Base-by-base conservation (phyloP, 768 basidiomycete species). In the Heimioporus sp. region DNA sequence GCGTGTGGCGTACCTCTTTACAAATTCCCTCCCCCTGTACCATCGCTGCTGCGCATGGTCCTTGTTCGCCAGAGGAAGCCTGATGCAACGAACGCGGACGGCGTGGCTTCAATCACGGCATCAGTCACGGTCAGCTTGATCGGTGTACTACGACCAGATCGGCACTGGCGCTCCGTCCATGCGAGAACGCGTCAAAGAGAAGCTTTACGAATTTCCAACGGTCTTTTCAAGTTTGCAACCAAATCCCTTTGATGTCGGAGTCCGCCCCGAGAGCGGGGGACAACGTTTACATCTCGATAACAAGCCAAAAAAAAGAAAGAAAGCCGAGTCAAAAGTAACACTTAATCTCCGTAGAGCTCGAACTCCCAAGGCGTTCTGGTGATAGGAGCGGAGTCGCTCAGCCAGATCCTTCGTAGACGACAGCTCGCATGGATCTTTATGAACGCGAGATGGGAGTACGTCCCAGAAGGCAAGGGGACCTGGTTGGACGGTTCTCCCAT, bases 361-460 rank as follows among this genome's bases (percentile, higher is more conserved):
- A 90, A 89, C 70, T 91, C 89, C 87, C 86, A 89, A 31, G 88
- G 86, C 9, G 76, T 65, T 54, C 72, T 76, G 53, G 82, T 78
- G 48, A 70, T 65, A 49, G 79, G 76, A 10, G 77, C 77, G 42
- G 66, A 70, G 56, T 86, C 79, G 56, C 78, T 80, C 66, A 90
- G 80, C 89, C 90, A 92, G 28, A 92, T 80, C 62, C 90, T 75
- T 55, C 86, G 74, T 58, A 92, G 68, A 35, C 89, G 79, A 69
- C 90, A 92, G 35, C 80, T 88, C 19, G 88, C 87, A 64, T 90
- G 86, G 41, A 92, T 78, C 65, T 84, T 86, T 58, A 91, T 73
- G 60, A 82, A 87, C n/a, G 81, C 77, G 42, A 86, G 75, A 72
- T 87, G 81, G 0, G 85, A 81, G 63, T 82, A 87, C 43, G 70